Conservation (phyloP, 2,329 filamentous ascomycete species). For the Blastomyces emzantsi region DNA sequence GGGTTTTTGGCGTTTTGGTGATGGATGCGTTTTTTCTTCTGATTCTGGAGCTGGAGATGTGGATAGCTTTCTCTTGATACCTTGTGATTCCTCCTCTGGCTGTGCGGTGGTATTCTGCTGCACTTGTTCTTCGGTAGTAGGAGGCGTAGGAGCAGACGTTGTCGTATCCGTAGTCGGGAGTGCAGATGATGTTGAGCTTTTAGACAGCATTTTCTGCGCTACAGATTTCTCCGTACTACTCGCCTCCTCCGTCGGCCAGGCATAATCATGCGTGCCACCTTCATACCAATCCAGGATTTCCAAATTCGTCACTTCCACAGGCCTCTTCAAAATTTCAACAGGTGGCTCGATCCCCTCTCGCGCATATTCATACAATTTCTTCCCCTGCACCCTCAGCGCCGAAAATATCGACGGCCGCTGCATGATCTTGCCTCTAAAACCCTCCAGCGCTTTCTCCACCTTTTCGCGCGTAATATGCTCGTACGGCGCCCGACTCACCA, state of each 20-base stretch:
- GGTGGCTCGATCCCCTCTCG: constrained; percentile 81
- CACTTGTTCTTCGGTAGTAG: constrained; percentile 21
- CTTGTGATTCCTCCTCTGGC: not conserved
- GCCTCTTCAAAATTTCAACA: constrained; percentile 68
- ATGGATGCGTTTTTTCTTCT: not conserved
- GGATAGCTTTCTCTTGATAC: constrained; percentile 1
- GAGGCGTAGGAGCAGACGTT: not conserved
- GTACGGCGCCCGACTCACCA: constrained; percentile 66
- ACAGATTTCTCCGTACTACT: constrained; percentile 64
- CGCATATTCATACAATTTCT: constrained; percentile 93
- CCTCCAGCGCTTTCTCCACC: constrained; percentile 65
- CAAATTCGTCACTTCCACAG: constrained; percentile 67
- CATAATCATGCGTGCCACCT: constrained; percentile 67
- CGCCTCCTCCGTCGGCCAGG: constrained; percentile 73
- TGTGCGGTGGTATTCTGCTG: constrained; percentile 16
- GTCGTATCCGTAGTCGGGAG: not conserved
- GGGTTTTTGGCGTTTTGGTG: constrained; percentile 11
- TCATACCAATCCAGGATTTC: constrained; percentile 78
- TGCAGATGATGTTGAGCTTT: constrained; percentile 24
- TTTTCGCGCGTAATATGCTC: constrained; percentile 69
- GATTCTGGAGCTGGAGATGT: not conserved
- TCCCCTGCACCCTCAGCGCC: constrained; percentile 85
- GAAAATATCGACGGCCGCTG: constrained; percentile 91
- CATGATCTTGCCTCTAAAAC: constrained; percentile 73
- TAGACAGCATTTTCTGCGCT: constrained; percentile 56